A percentile compares a stretch with the other conserved stretches of the same genome.
These are phyloP conservation scores for Didymella exigua DNA, from an alignment of 2,329 filamentous ascomycete genomes.

Conservation along the genomic window DNA sequence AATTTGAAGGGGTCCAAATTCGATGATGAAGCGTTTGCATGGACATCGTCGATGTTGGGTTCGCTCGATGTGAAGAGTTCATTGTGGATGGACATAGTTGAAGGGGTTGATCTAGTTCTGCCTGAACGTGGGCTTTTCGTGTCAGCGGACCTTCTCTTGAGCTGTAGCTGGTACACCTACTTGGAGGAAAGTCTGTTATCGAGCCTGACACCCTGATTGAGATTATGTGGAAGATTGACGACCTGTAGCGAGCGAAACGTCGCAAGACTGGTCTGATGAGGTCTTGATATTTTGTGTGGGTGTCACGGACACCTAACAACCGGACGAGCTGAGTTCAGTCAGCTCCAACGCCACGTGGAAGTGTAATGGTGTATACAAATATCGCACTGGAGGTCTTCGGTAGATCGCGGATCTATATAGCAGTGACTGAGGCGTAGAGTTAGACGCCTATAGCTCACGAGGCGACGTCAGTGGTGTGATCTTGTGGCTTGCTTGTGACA, in stretches of 20 bases:
- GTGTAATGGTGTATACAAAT: not conserved
- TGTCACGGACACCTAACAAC: not conserved
- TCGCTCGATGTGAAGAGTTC: not conserved
- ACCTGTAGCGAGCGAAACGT: not conserved
- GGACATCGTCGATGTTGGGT: conserved; percentile 12
- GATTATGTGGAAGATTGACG: not conserved
- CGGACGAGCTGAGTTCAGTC: not conserved
- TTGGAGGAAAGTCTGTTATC: not conserved
- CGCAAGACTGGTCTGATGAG: not conserved
- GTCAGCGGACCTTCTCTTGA: not conserved
- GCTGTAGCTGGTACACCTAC: not conserved
- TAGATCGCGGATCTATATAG: conserved; percentile 3
- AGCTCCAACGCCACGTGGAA: not conserved
- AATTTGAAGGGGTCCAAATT: conserved; percentile 35
- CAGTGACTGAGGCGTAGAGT: not conserved
- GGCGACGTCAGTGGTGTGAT: not conserved
- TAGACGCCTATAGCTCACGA: not conserved
- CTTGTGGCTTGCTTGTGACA: conserved; percentile 12
- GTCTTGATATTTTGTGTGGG: too few relatives aligned
- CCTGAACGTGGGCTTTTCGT: not conserved
- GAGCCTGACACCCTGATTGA: not conserved
- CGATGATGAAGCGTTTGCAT: conserved; percentile 8
- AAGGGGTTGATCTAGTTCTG: not conserved
- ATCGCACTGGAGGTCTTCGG: not conserved
- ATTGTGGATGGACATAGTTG: not conserved